These are phyloP conservation scores for Wickerhamiella musiphila DNA, from an alignment of 805 yeast genomes.

Conservation along the genomic window DNA sequence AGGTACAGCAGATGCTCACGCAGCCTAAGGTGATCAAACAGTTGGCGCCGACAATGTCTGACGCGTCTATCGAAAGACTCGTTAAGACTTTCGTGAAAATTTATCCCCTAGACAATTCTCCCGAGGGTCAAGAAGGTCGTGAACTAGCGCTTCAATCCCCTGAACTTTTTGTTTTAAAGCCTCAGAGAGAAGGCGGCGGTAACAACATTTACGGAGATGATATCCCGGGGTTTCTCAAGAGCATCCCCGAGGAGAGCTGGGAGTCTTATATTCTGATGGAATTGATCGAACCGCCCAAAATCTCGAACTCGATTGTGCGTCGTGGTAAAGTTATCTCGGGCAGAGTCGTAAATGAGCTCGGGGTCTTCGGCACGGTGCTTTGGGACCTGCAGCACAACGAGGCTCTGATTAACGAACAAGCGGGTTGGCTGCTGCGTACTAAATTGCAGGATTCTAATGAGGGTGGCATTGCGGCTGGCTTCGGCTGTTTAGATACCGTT, in stretches of 20 bases:
- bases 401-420: conserved; percentile 41
- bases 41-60: conserved; percentile 26
- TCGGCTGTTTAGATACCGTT: conserved; percentile 74
- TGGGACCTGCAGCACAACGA: conserved; percentile 50
- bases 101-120: conserved; percentile 63
- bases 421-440: conserved; percentile 80
- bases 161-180: conserved; percentile 67
- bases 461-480: conserved; percentile 99
- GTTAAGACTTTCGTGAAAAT: conserved; percentile 63
- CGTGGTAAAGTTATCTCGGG: conserved; percentile 46
- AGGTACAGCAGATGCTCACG: conserved; percentile 79
- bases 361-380: conserved; percentile 69
- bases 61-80: conserved; percentile 20
- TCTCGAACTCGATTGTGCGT: conserved; percentile 53
- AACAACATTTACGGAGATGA: conserved; percentile 78
- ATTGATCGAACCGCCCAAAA: conserved; percentile 60
- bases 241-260: conserved; percentile 57
- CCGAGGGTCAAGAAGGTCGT: conserved; percentile 42
- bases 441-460: conserved; percentile 78
- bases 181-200: conserved; percentile 99
- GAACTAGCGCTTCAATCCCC: conserved; percentile 52
- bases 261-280: conserved; percentile 89
- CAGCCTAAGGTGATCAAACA: conserved; percentile 29
- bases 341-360: conserved; percentile 75
- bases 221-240: conserved; percentile 54